Evolutionary conservation across 257 asterid genomes (phyloP), one percentile per base, ranked within the genome.

Genomic region (Nicotiana paniculata): DNA sequence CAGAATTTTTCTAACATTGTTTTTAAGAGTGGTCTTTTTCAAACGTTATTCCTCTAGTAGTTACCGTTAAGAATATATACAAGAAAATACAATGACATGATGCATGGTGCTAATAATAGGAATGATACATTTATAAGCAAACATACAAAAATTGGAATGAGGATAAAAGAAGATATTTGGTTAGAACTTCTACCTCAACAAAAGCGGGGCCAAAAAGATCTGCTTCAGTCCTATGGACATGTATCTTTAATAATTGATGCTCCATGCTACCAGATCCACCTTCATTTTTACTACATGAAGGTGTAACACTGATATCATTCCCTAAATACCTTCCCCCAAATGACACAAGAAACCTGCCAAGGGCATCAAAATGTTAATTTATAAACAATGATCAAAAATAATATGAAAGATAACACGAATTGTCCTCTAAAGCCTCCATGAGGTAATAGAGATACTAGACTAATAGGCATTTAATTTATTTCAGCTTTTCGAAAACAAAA

Each of bases 201-300:
- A 96, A 96, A 46, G 96, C 96, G 2, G 99, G 98, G 83, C 99
- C 98, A 83, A 85, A 86, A 54, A 88, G 83, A 81, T 88, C 81
- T 21, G 77, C 82, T 63, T 95, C 93, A 33, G 90, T 90, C 81
- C 85, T 84, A 83, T 97, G 93, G 83, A 93, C 90, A 66, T 79
- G 72, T 82, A 96, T 90, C 86, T 91, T 94, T 87, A 96, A 76
- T 21, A 88, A 77, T 59, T 94, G 98, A 86, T 94, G 97, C 84
- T 90, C 87, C 21, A 61, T 82, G 75, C 88, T 82, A 65, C 81
- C 81, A 66, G 82, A 59, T 64, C 84, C 88, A 59, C 86, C 89
- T 85, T 88, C 87, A 72, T 26, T 83, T 85, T 83, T 84, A 78
- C 89, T 86, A 63, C 88, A 64, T 13, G 82, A 51, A 21, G 95